Base-by-base conservation (phyloP, 306 rosid genomes). In the Cicer chorassanicum region DNA sequence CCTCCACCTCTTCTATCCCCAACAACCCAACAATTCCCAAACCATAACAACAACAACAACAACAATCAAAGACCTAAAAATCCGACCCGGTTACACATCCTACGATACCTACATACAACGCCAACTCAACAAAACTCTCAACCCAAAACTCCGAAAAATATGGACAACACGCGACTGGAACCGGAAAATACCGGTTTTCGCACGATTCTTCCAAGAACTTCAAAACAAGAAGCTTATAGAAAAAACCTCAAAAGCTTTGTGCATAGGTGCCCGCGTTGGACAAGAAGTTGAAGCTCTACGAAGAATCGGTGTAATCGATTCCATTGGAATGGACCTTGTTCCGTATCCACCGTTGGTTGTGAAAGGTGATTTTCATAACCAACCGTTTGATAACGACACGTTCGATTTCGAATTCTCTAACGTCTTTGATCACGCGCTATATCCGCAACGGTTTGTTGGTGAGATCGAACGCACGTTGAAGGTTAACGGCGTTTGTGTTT, bases 101-200 rank as follows among this genome's bases (percentile, higher is more conserved):
- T 94, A 94, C 83, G 87, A 91, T 0, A 34, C 82, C 2, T 94
- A 94, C 93, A 78, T 94, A 19, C 86, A 89, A 64, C 88, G 85
- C 54, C 98, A 94, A 70, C 95, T 94, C 12, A 82, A 85, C 88
- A 94, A 94, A 83, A 94, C 97, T 54, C 93, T 90, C 67, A 91
- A 94, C 83, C 97, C 97, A 0, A 88, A 59, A 24, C 99, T 94
- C 48, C 81, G 97, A 0, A 78, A 87, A 43, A 79, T 94, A 71
- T 94, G 99, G 99, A 92, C 87, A 11, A 94, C 97, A 21, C 90
- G 98, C 8, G 98, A 91, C 69, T 94, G 98, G 98, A 85, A 94
- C 65, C 81, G 98, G 3, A 94, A 94, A 61, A 90, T 91, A 77
- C 82, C 80, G 0, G 90, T 91, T 0, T 94, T 94, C 69, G 69